These are phyloP conservation scores for Metarhizium anisopliae DNA, from an alignment of 2,329 filamentous ascomycete genomes.

Conservation along the genomic window DNA sequence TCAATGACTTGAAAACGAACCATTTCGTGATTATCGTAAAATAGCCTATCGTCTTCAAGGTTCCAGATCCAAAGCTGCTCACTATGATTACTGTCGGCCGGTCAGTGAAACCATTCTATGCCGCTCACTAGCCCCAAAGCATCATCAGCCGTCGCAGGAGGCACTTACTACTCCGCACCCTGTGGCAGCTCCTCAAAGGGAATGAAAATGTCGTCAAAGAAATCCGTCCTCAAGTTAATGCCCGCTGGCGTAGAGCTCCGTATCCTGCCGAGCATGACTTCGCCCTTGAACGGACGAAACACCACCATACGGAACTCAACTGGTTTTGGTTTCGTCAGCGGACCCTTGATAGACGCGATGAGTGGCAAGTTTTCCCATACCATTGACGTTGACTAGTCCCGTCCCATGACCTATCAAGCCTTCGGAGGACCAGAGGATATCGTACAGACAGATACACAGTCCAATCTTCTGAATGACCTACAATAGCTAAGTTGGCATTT, in stretches of 20 bases:
- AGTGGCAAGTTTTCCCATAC: slow-evolving; percentile 32
- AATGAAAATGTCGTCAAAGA: slow-evolving; percentile 89
- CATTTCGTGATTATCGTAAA: slow-evolving; percentile 83
- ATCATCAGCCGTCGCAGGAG: background rate
- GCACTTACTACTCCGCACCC: slow-evolving; percentile 62
- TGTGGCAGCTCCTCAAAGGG: slow-evolving; percentile 65
- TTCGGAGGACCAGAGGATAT: slow-evolving; percentile 81
- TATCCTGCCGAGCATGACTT: slow-evolving; percentile 82
- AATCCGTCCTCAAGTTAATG: slow-evolving; percentile 75
- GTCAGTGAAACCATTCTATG: background rate
- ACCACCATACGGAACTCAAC: slow-evolving; percentile 91
- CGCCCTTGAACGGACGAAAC: slow-evolving; percentile 91
- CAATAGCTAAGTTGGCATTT: slow-evolving; percentile 2
- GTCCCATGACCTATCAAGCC: slow-evolving; percentile 89
- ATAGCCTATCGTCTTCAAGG: slow-evolving; percentile 63
- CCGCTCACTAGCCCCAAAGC: background rate
- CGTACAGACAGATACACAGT: slow-evolving; percentile 88
- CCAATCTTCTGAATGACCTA: slow-evolving; percentile 88
- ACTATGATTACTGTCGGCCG: slow-evolving; percentile 48
- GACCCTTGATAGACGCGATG: background rate
- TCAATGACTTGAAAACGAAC: slow-evolving; percentile 79
- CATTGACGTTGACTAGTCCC: slow-evolving; percentile 89
- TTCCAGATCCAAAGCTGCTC: slow-evolving; percentile 84
- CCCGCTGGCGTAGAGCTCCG: slow-evolving; percentile 62
- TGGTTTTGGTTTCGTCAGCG: slow-evolving; percentile 33